phyloP scores from a whole-genome alignment of 768 basidiomycete species.

The Hygrophorus russula region DNA sequence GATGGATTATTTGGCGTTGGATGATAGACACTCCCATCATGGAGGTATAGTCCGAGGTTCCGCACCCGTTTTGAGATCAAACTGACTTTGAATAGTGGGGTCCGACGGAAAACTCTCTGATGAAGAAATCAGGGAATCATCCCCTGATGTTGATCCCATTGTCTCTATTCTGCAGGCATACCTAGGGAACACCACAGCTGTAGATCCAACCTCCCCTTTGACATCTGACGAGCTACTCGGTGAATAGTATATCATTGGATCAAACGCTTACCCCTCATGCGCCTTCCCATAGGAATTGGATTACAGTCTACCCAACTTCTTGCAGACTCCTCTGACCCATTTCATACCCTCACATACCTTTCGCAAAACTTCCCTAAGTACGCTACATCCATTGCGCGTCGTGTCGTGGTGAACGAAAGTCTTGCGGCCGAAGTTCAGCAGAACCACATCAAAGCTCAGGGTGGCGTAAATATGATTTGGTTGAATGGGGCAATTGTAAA shows the following conservation, averaged over 20 bases:
- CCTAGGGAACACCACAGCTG: constrained; percentile 26
- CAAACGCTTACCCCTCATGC: constrained; percentile 3
- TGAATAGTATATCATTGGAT: constrained; percentile 17
- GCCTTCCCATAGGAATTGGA: constrained; percentile 43
- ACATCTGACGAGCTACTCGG: constrained; percentile 43
- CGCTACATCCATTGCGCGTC: constrained; percentile 59
- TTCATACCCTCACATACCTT: constrained; percentile 52
- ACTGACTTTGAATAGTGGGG: not conserved
- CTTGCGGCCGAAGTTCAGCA: constrained; percentile 43
- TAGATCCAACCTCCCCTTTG: constrained; percentile 31
- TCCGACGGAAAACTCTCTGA: constrained; percentile 3
- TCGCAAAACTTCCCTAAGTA: constrained; percentile 89
- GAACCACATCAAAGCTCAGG: constrained; percentile 44
- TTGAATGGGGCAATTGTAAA: constrained; percentile 63
- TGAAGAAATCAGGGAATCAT: constrained; percentile 15
- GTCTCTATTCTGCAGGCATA: constrained; percentile 27
- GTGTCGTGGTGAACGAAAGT: constrained; percentile 40
- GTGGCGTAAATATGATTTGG: constrained; percentile 56
- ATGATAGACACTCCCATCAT: constrained; percentile 52
- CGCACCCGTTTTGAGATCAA: not conserved
- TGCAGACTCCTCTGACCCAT: constrained; percentile 39
- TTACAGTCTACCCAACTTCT: constrained; percentile 69
- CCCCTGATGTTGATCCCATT: constrained; percentile 22
- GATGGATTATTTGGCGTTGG: constrained; percentile 90
- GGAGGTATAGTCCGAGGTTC: constrained; percentile 8